Evolutionary conservation across 2,329 filamentous ascomycete species (phyloP).

Genomic region (Aspergillus sp.): DNA sequence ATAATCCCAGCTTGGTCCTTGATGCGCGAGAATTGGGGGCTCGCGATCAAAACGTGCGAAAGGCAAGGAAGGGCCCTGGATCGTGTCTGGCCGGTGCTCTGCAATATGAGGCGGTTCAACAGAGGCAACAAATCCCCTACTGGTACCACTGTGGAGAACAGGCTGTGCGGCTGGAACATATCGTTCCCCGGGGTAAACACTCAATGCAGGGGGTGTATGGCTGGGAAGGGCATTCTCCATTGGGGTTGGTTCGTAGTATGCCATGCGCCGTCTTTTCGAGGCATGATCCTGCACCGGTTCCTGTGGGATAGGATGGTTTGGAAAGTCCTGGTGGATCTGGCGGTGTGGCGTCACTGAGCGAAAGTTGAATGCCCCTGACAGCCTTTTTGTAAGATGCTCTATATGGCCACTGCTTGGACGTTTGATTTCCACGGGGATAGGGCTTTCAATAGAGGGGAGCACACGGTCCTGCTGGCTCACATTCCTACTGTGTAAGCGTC

Average conservation of each 20-base stretch:
- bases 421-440: constrained; percentile 29
- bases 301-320: constrained; percentile 23
- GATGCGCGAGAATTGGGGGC: constrained; percentile 25
- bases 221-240: constrained; percentile 20
- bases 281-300: constrained; percentile 32
- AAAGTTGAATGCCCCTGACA: constrained; percentile 31
- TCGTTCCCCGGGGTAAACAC: constrained; percentile 22
- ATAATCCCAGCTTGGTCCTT: constrained; percentile 22
- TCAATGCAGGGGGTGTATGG: constrained; percentile 19
- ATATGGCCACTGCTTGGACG: constrained; percentile 30
- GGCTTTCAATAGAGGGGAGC: constrained; percentile 43
- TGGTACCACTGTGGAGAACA: constrained; percentile 25
- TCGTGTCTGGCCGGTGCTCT: constrained; percentile 25
- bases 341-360: constrained; percentile 37
- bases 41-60: constrained; percentile 22
- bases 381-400: constrained; percentile 35
- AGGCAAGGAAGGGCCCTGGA: constrained; percentile 20
- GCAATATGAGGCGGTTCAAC: constrained; percentile 24
- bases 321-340: constrained; percentile 29
- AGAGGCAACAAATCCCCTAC: constrained; percentile 30
- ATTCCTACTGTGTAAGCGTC: constrained; percentile 22
- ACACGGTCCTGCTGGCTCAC: constrained; percentile 35
- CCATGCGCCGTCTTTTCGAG: constrained; percentile 41
- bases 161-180: constrained; percentile 21
- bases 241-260: constrained; percentile 28